Evolutionary conservation across 306 rosid species (phyloP), one percentile per base, ranked within the genome.

Genomic region (Alnus glutinosa): DNA sequence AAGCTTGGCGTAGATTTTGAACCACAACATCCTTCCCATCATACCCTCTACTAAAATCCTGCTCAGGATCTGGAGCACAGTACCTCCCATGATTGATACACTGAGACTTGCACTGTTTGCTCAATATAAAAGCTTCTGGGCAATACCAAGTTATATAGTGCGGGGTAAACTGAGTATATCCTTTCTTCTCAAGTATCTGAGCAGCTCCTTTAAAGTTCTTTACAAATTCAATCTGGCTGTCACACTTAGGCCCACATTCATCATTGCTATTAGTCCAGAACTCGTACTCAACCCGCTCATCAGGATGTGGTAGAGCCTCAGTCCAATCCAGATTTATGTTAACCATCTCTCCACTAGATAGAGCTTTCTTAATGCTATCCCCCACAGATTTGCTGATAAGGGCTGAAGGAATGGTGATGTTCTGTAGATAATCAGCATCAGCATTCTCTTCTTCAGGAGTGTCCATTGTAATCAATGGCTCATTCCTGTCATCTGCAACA

Each of bases 221-320:
- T 70, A 87, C 85, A 87, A 95, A 95, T 63, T 90, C 88, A 75
- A 92, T 91, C 89, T 89, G 96, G 84, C 73, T 84, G 48, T 92
- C 94, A 75, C 98, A 95, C 88, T 95, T 92, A 23, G 90, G 85
- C 9, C 98, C 98, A 30, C 98, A 95, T 83, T 91, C 96, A 48
- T 95, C 98, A 32, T 95, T 92, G 85, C 98, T 95, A 80, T 92
- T 95, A 23, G 98, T 92, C 98, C 98, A 95, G 39, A 95, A 84
- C 64, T 95, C 98, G 71, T 92, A 95, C 90, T 92, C 97, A 63
- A 95, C 98, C 62, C 98, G 92, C 44, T 95, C 97, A 57, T 95
- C 98, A 34, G 98, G 98, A 87, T 95, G 98, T 2, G 98, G 98
- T 84, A 95, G 98, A 81, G 98, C 90, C 86, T 95, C 98, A 62